These are phyloP conservation scores for Sugiyamaella smithiae DNA, from an alignment of 805 yeast species.

Conservation along the genomic window DNA sequence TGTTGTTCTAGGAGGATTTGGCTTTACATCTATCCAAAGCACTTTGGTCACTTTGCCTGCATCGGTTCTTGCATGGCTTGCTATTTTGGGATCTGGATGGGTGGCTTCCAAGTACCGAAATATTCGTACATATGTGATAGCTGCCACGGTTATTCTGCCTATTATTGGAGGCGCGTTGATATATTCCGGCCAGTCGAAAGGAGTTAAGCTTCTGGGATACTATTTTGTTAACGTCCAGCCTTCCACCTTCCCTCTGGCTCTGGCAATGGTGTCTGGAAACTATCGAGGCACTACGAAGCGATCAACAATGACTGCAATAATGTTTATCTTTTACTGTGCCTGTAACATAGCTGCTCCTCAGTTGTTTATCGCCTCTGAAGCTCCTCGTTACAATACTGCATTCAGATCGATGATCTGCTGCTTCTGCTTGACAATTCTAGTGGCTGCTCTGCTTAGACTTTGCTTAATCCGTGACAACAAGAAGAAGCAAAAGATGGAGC, in stretches of 20 bases:
- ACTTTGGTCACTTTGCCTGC: constrained; percentile 48
- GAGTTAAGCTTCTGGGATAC: not conserved
- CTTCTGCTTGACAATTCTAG: not conserved
- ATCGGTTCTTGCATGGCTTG: constrained; percentile 20
- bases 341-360: constrained; percentile 75
- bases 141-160: constrained; percentile 30
- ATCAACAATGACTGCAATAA: constrained; percentile 54
- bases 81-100: constrained; percentile 35
- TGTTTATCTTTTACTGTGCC: constrained; percentile 61
- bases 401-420: not conserved
- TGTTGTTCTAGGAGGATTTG: constrained; percentile 33
- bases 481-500: not conserved
- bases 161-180: constrained; percentile 34
- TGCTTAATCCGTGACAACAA: not conserved
- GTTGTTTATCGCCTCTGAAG: constrained; percentile 54
- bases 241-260: not conserved
- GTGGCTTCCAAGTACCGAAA: constrained; percentile 10
- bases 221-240: not conserved
- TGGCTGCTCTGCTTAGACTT: not conserved
- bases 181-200: not conserved
- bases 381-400: constrained; percentile 54
- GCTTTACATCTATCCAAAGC: constrained; percentile 32
- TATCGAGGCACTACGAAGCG: constrained; percentile 75
- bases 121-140: constrained; percentile 17
- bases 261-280: constrained; percentile 35